Evolutionary conservation across 805 yeast species (phyloP), one percentile per base, ranked within the genome.

Genomic region (Kodamaea kaohsiungensis): DNA sequence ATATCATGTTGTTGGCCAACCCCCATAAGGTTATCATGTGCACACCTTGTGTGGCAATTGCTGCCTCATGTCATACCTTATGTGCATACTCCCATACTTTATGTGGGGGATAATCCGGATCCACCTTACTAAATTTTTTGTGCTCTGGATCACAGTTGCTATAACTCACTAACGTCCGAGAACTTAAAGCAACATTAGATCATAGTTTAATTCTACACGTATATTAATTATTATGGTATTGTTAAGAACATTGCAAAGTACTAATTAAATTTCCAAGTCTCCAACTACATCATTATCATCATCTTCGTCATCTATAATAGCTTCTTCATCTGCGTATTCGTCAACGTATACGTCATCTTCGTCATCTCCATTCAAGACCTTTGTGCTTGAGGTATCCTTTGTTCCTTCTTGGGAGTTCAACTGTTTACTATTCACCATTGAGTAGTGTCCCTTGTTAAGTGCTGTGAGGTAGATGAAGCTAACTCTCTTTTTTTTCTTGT

Each of bases 401-500:
- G 59, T 65, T 6, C 54, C 59, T 27, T 49, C 52, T 9, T 25
- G 53, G 15, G 58, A 55, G 25, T 52, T 59, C 55, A 48, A 59
- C 39, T 65, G 59, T 27, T 60, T 63, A 19, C 62, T 65, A 56
- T 67, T 70, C 10, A 72, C 59, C 56, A 60, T 61, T 1, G 73
- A 68, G 56, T 71, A 70, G 61, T 76, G 79, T 12, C 72, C 60
- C 47, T 72, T 71, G 53, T 76, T 76, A 52, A 76, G 70, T 1
- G 78, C 80, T 2, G 84, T 85, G 58, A 95, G 73, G 61, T 89
- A 89, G 15, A 95, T 68, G 67, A 88, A 93, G 1, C 96, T 91
- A 2, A 95, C 98, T 58, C 98, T 82, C 72, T 93, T 93, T 72
- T 88, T 83, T 65, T 89, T 88, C 71, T 91, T 93, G 73, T 91